Evolutionary conservation across 176 grass and related monocot species (phyloP).

Genomic region (Oryza australiensis): DNA sequence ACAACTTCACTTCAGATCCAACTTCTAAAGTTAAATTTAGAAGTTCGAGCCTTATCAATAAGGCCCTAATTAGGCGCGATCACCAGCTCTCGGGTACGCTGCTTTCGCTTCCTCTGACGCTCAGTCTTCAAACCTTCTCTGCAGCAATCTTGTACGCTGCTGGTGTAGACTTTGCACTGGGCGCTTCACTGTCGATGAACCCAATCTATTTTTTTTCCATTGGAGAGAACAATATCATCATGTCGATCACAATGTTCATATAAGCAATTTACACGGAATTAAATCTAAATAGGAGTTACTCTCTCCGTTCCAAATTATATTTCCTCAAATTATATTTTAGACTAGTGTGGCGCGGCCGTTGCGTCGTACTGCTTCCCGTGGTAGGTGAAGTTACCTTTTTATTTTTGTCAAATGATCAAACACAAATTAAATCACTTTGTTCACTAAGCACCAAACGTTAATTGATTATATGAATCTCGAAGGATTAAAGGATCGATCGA

Average conservation of each 20-base stretch:
- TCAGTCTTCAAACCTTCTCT: constrained; percentile 17
- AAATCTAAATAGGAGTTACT: too few relatives aligned
- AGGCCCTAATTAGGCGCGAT: too few relatives aligned
- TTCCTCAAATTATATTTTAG: too few relatives aligned
- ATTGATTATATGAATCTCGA: background rate
- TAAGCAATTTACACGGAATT: too few relatives aligned
- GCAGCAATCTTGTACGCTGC: constrained; percentile 16
- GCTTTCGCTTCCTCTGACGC: constrained; percentile 11
- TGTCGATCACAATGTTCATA: too few relatives aligned
- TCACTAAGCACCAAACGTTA: background rate
- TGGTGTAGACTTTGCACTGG: constrained; percentile 20
- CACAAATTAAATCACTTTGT: background rate
- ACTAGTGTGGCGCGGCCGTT: constrained; percentile 16
- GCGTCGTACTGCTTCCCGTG: constrained; percentile 12
- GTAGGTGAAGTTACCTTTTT: constrained; percentile 20
- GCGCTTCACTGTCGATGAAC: background rate
- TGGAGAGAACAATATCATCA: too few relatives aligned
- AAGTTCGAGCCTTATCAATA: too few relatives aligned
- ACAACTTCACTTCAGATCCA: too few relatives aligned
- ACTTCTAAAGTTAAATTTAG: too few relatives aligned
- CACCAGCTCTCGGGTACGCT: background rate
- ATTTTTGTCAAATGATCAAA: too few relatives aligned
- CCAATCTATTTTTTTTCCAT: constrained; percentile 20
- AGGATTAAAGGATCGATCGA: too few relatives aligned
- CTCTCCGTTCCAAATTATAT: too few relatives aligned